phyloP scores from a whole-genome alignment of 768 basidiomycete genomes.

The Cubamyces sp. region DNA sequence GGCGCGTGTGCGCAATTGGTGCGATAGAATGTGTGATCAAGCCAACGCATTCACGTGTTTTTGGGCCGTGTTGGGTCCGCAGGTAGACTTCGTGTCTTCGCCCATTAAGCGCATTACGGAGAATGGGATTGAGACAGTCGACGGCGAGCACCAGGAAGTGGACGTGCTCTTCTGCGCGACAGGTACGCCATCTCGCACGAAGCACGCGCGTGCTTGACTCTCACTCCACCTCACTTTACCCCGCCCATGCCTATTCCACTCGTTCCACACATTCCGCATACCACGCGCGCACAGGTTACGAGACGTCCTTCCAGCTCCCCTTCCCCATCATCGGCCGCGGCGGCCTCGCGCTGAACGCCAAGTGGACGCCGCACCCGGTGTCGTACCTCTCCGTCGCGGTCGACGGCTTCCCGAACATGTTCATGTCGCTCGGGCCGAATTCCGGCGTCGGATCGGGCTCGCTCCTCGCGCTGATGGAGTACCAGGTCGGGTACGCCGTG shows the following conservation, averaged over 20 bases:
- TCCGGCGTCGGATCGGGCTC: constrained; percentile 57
- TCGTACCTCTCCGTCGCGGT: constrained; percentile 63
- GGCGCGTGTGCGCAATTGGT: no score
- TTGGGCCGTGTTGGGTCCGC: not conserved
- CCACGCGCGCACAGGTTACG: constrained; percentile 45
- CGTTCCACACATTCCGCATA: no score
- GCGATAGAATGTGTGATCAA: no score
- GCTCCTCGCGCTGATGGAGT: constrained; percentile 57
- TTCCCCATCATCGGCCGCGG: constrained; percentile 59
- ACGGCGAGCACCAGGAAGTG: constrained; percentile 56
- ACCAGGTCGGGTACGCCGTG: constrained; percentile 60
- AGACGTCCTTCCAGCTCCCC: constrained; percentile 50
- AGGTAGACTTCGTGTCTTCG: constrained; percentile 58
- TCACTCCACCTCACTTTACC: no score
- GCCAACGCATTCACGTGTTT: not conserved
- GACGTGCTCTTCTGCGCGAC: constrained; percentile 70
- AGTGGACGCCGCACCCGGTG: constrained; percentile 56
- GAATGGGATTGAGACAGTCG: constrained; percentile 57
- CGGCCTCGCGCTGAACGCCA: constrained; percentile 55
- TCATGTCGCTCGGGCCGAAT: constrained; percentile 61
- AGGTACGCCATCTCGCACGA: no score
- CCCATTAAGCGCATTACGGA: constrained; percentile 55
- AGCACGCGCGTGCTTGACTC: not conserved
- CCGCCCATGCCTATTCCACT: no score
- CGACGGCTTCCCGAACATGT: constrained; percentile 74